Base-by-base conservation (phyloP, 495 filamentous ascomycete species). In the Penicillium ucsense region DNA sequence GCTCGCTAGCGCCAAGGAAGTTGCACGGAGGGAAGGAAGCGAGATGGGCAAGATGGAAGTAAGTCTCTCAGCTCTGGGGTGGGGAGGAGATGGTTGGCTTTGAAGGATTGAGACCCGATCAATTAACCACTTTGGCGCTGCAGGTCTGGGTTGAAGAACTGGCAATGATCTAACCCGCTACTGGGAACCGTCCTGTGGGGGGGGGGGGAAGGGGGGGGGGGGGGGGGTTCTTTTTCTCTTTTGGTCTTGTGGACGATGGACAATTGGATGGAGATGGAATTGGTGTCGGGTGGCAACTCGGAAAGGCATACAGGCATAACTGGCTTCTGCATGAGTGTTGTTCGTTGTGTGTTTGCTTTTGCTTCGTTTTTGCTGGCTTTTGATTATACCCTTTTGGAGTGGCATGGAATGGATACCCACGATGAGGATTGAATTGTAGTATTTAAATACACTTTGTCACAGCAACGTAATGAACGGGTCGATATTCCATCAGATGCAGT, bases 41-140 rank as follows among this genome's bases (percentile, higher is more conserved):
- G 90, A 94, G 50, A 85, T 89, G 73, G 90, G 89, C 31, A 97
- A 95, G 79, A 82, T 97, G 77, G 92, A 97, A 80, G 89, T 97
- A 63, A 73, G 86, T 71, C 43, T 38, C 0, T 31, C n/a, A 20
- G 20, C 20, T 20, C 41, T 55, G 38, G 29, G 4, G 35, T 52
- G 32, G 34, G 2, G 20, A 11, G 49, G 33, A 9, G 3, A 31
- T 9, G 5, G 6, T 44, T 36, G 28, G 41, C 8, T 34, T 20
- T 47, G n/a, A 30, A 33, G 20, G 30, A 20, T 20, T 20, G 20
- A 20, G 20, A 20, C 20, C 2, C 11, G 12, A 40, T 34, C 47
- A 41, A 50, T 49, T 58, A 34, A 51, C 43, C 45, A 3, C 39
- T 41, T 8, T 35, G 28, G 12, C 30, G 4, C 48, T 51, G 20